These are phyloP conservation scores for Fraxinus angustifolia DNA, from an alignment of 305 asterid species.

Conservation along the genomic window DNA sequence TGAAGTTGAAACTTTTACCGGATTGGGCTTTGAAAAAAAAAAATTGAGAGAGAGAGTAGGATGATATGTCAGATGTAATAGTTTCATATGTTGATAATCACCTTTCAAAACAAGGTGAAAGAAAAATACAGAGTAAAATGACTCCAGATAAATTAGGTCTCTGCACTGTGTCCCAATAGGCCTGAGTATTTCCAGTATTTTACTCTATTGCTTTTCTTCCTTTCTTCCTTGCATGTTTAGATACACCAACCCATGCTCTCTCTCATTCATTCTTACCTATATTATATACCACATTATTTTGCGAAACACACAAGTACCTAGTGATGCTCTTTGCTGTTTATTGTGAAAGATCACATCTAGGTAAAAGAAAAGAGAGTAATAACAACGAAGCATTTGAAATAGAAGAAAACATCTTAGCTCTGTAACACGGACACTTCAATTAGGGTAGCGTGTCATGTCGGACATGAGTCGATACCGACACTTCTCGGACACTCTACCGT, in stretches of 20 bases:
- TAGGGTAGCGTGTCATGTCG: too few species aligned
- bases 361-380: not conserved
- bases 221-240: not conserved
- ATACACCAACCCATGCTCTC: conserved; percentile 1
- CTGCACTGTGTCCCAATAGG: not conserved
- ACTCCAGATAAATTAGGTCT: not conserved
- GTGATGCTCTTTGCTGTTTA: not conserved
- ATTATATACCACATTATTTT: not conserved
- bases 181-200: not conserved
- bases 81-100: not conserved
- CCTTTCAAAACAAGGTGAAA: not conserved
- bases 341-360: not conserved
- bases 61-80: not conserved
- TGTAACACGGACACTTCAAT: too few species aligned
- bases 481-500: too few species aligned
- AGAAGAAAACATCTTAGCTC: not conserved
- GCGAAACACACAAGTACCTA: not conserved
- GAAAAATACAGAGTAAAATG: not conserved
- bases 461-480: too few species aligned
- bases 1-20: not conserved
- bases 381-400: conserved; percentile 2
- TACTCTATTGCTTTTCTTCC: not conserved
- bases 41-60: not conserved
- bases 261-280: conserved; percentile 9
- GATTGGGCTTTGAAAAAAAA: not conserved